Base-by-base conservation (phyloP, 73 alveolate genomes). In the Halteria grandinella region DNA sequence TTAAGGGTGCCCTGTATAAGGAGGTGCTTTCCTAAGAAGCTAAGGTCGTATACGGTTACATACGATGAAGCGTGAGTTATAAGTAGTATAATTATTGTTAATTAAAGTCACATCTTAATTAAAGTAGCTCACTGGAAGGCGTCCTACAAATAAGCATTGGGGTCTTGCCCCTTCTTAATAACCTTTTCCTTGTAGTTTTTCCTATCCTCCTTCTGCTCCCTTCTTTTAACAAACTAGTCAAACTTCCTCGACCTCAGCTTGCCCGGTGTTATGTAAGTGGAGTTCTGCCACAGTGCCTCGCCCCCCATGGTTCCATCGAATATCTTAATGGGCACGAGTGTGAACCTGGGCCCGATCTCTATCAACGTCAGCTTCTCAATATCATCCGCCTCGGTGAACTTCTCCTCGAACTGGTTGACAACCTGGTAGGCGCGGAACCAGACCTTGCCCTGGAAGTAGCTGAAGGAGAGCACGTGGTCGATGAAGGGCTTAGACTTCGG, bases 261-360 rank as follows among this genome's bases (percentile, higher is more conserved):
- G 49, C 94, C 83, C 27, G 98, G 98, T n/a, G 95, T 75, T 31
- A 94, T 89, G 85, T 83, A 94, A 44, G 74, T 77, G 49, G 77
- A 92, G 87, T 95, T 96, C 71, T 95, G 88, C 93, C 95, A 97
- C 34, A 97, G 74, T 20, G 96, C 89, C 69, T 93, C 95, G 10
- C 99, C 99, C 7, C 91, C 86, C 69, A 95, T 78, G 17, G 95
- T 64, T 15, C 97, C 98, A 24, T 91, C 95, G 44, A 97, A 82
- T 23, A 95, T 87, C 48, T 94, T 89, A 59, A 97, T 87, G 28
- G 98, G 97, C 34, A 86, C 79, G 54, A 97, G 55, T 53, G 92
- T 75, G 81, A 97, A 92, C 74, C 99, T 89, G 17, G 99, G 99
- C 11, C 99, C 99, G 23, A 97, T 91, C 84, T 97, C 99, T 17